These are phyloP conservation scores for Candida ficus DNA, from an alignment of 805 yeast genomes.

Conservation along the genomic window DNA sequence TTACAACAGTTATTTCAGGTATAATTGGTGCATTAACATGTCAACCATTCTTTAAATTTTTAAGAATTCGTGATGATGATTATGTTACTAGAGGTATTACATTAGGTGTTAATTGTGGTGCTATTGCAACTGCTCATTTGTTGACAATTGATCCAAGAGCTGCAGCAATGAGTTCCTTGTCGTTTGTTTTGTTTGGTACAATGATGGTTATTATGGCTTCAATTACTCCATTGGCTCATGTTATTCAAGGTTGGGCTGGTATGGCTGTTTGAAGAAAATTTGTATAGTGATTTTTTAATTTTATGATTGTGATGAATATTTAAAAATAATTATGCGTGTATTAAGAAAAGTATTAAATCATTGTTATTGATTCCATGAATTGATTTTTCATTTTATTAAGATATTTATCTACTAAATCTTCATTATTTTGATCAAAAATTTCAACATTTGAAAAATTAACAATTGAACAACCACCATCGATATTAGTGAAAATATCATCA, in stretches of 20 bases:
- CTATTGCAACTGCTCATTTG: slow-evolving; percentile 76
- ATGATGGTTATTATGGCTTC: slow-evolving; percentile 65
- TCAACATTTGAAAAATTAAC: no score
- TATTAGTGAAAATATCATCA: no score
- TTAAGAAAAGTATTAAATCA: no score
- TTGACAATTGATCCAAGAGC: slow-evolving; percentile 70
- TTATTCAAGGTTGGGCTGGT: slow-evolving; percentile 44
- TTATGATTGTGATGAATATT: no score
- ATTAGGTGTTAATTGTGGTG: slow-evolving; percentile 74
- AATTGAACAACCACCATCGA: no score
- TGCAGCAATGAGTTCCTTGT: slow-evolving; percentile 69
- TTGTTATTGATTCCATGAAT: no score
- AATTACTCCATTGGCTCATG: slow-evolving; percentile 47
- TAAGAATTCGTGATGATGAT: slow-evolving; percentile 55
- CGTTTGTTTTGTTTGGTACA: slow-evolving; percentile 70
- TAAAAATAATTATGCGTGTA: no score
- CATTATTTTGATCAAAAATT: no score
- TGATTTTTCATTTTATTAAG: no score
- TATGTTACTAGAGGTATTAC: slow-evolving; percentile 74
- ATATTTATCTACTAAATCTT: no score
- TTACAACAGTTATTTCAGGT: slow-evolving; percentile 72
- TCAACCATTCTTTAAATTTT: slow-evolving; percentile 37
- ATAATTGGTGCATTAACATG: slow-evolving; percentile 68
- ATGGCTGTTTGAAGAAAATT: slow-evolving; percentile 2
- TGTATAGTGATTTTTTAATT: no score